Evolutionary conservation across 495 filamentous ascomycete species (phyloP), one percentile per base, ranked within the genome.

Genomic region (Trichoderma asperelloides): DNA sequence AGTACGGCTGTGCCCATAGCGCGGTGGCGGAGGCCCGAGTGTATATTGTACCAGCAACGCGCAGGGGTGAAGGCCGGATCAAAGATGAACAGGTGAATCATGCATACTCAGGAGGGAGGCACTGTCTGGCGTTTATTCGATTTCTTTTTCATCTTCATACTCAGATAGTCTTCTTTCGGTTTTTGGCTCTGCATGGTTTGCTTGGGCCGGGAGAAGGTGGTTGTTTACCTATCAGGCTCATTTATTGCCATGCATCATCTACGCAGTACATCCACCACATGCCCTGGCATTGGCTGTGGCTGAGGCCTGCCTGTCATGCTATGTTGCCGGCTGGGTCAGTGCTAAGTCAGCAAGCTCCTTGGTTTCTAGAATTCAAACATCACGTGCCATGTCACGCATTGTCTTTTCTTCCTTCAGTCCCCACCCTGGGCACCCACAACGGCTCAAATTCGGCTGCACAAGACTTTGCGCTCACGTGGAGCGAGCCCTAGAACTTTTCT

Each of bases 401-500:
- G 21, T 60, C 55, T 11, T 28, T 25, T 12, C 18, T 12, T 6
- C 9, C 6, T 1, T 3, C 8, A 3, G 2, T 1, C 43, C 63
- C 33, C 40, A 51, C 63, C 40, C 2, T 21, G 12, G 9, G 43
- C 21, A 49, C 13, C 65, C 47, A 45, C n/a, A 13, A 37, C 65
- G 40, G 49, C 65, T 25, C 30, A 39, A 33, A 5, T 40, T 64
- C 62, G 62, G 62, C 30, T 39, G 30, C 40, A 40, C 62, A 39
- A 40, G 15, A 40, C 33, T 43, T 37, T 65, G 64, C 57, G 37
- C 37, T 67, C 66, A 67, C 66, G 66, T 67, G 66, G 25, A 41
- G 57, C 25, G 33, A 67, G 41, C 66, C 66, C 66, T 67, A 67
- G 66, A 67, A 67, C 66, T 67, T 67, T 67, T 67, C 55, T 39